These are phyloP conservation scores for Globisporangium rhizosaccharum DNA, from an alignment of 352 stramenopile species.

Conservation along the genomic window DNA sequence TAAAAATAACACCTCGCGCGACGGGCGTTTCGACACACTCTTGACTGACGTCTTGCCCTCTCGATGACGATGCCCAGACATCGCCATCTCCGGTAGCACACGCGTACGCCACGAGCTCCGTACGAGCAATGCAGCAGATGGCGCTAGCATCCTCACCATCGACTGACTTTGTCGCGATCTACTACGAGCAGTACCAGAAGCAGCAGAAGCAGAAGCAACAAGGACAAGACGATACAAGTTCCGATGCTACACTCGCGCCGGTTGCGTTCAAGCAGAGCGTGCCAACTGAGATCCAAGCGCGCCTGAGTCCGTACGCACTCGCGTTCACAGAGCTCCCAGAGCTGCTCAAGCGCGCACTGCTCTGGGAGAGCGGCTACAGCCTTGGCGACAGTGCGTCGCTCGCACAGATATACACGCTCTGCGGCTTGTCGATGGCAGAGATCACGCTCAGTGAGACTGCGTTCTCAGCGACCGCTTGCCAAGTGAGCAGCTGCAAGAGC, in stretches of 20 bases:
- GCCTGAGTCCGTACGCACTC: slow-evolving; percentile 10
- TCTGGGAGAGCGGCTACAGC: slow-evolving; percentile 55
- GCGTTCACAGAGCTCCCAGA: slow-evolving; percentile 19
- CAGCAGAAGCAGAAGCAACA: background rate
- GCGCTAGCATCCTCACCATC: background rate
- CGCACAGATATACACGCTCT: slow-evolving; percentile 26
- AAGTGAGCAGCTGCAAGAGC: background rate
- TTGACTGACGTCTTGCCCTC: too few relatives aligned
- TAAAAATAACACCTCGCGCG: too few relatives aligned
- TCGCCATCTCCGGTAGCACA: too few relatives aligned
- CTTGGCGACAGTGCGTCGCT: slow-evolving; percentile 11
- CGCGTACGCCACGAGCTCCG: too few relatives aligned
- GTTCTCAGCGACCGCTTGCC: slow-evolving; percentile 16
- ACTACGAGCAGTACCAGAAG: background rate
- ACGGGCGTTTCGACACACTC: too few relatives aligned
- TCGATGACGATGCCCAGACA: too few relatives aligned
- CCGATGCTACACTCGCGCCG: background rate
- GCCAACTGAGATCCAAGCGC: slow-evolving; percentile 10
- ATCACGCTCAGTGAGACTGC: slow-evolving; percentile 21
- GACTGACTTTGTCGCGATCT: slow-evolving; percentile 8
- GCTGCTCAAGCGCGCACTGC: slow-evolving; percentile 42
- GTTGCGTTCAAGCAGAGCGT: slow-evolving; percentile 11
- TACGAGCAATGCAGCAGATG: too few relatives aligned
- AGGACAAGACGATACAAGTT: background rate
- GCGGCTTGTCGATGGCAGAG: slow-evolving; percentile 21